These are phyloP conservation scores for Wickerhamomyces sp. DNA, from an alignment of 1,139 yeast genomes.

Conservation along the genomic window DNA sequence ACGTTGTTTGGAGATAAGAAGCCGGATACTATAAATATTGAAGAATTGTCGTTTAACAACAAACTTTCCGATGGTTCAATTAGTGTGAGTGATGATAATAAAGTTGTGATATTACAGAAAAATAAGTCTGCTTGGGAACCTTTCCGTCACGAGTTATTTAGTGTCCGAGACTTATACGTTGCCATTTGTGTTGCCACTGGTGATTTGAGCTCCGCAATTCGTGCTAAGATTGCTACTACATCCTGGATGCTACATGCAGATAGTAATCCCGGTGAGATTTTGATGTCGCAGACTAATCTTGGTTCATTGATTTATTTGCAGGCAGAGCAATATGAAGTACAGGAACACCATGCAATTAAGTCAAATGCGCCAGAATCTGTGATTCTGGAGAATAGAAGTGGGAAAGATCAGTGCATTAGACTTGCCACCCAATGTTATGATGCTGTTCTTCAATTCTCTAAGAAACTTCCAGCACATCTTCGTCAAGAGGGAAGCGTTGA, in stretches of 20 bases:
- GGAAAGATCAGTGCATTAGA: constrained; percentile 38
- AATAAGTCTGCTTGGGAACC: constrained; percentile 60
- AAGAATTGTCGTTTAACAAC: neutral
- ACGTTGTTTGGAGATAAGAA: constrained; percentile 1
- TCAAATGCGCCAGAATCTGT: constrained; percentile 24
- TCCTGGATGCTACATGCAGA: constrained; percentile 74
- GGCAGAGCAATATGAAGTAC: constrained; percentile 61
- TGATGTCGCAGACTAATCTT: constrained; percentile 64
- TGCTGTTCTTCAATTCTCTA: constrained; percentile 52
- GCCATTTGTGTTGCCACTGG: constrained; percentile 67
- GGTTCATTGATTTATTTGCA: constrained; percentile 70
- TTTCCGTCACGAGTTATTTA: constrained; percentile 70
- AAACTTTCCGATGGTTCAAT: constrained; percentile 1
- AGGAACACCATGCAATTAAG: constrained; percentile 32
- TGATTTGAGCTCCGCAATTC: constrained; percentile 58
- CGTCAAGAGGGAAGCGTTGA: constrained; percentile 41
- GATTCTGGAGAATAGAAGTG: constrained; percentile 26
- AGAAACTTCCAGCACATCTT: constrained; percentile 40
- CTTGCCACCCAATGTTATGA: constrained; percentile 47
- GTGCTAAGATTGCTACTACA: constrained; percentile 61
- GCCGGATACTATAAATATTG: neutral
- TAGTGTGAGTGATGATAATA: constrained; percentile 1
- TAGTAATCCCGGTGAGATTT: constrained; percentile 58
- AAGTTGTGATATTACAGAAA: constrained; percentile 20
- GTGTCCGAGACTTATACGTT: constrained; percentile 65